Percentiles rank a stretch among this genome's conserved stretches.
These are phyloP conservation scores for Psidium friedrichsthalianum DNA, from an alignment of 345 rosid species.

Conservation along the genomic window DNA sequence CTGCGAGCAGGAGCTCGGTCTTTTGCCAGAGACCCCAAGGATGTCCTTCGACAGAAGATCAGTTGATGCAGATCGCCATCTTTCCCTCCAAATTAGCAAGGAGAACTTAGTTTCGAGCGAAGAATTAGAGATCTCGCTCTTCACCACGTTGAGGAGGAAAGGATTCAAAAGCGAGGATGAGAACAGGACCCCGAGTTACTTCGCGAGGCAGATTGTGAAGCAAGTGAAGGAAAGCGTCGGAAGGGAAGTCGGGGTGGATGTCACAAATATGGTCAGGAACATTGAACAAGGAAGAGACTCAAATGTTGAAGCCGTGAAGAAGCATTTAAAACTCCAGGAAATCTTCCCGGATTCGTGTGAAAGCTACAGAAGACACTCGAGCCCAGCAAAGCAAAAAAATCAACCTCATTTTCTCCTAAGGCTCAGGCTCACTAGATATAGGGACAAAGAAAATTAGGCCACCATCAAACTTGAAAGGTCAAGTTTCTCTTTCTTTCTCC, in stretches of 20 bases:
- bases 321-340: slow-evolving; percentile 23
- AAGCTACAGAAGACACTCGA: slow-evolving; percentile 12
- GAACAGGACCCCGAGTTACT: slow-evolving; percentile 44
- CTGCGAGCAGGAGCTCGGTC: slow-evolving; percentile 29
- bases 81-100: slow-evolving; percentile 66
- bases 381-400: slow-evolving; percentile 1
- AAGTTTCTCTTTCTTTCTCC: neutral
- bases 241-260: slow-evolving; percentile 62
- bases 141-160: slow-evolving; percentile 25
- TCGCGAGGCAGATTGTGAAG: slow-evolving; percentile 66
- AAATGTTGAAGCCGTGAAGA: slow-evolving; percentile 29
- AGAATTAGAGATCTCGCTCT: slow-evolving; percentile 24
- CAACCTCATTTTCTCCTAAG: slow-evolving; percentile 35
- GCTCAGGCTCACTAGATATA: slow-evolving; percentile 21
- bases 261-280: slow-evolving; percentile 52
- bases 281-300: slow-evolving; percentile 31
- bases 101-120: slow-evolving; percentile 39
- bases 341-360: neutral
- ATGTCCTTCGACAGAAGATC: slow-evolving; percentile 69
- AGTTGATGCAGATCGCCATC: slow-evolving; percentile 48
- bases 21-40: slow-evolving; percentile 72
- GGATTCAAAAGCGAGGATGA: slow-evolving; percentile 33
- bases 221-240: slow-evolving; percentile 64
- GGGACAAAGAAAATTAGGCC: neutral
- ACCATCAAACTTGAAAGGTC: neutral